phyloP scores from a whole-genome alignment of 352 stramenopile genomes.

The Phytophthora podocarpi region DNA sequence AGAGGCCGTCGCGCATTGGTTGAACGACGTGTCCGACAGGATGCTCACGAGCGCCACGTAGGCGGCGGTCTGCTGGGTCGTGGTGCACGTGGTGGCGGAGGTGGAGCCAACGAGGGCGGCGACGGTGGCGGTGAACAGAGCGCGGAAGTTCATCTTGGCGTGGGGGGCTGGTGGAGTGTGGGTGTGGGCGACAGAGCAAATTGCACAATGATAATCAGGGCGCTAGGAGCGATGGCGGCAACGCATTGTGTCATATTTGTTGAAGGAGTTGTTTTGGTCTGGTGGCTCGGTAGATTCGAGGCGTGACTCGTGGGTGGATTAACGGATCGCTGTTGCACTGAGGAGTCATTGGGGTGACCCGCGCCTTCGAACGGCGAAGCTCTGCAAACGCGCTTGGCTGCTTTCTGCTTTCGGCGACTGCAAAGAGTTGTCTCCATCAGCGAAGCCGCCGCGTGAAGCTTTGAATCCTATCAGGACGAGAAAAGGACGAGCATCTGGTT shows the following conservation, averaged over 20 bases:
- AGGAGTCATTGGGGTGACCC: background rate
- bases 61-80: conserved; percentile 18
- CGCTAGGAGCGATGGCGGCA: background rate
- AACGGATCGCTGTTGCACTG: too few relatives aligned
- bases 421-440: conserved; percentile 1
- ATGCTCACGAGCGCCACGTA: conserved; percentile 26
- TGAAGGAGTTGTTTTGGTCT: background rate
- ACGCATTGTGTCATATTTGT: background rate
- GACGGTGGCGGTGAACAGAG: too few relatives aligned
- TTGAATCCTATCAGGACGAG: conserved; percentile 21
- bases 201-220: conserved; percentile 8
- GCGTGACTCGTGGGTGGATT: too few relatives aligned
- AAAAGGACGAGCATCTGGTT: conserved; percentile 19
- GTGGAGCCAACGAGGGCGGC: conserved; percentile 11
- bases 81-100: conserved; percentile 22
- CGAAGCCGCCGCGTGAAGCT: background rate
- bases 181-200: conserved; percentile 13
- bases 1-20: conserved; percentile 26
- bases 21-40: conserved; percentile 23
- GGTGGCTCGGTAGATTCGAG: background rate
- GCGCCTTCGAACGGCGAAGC: conserved; percentile 19
- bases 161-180: background rate
- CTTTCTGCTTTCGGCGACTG: conserved; percentile 16
- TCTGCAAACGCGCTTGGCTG: too few relatives aligned
- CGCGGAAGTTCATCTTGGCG: too few relatives aligned